Percentiles rank a stretch among this genome's conserved stretches.
Evolutionary conservation across 495 filamentous ascomycete species (phyloP).

Genomic region (Aspergillus campestris): DNA sequence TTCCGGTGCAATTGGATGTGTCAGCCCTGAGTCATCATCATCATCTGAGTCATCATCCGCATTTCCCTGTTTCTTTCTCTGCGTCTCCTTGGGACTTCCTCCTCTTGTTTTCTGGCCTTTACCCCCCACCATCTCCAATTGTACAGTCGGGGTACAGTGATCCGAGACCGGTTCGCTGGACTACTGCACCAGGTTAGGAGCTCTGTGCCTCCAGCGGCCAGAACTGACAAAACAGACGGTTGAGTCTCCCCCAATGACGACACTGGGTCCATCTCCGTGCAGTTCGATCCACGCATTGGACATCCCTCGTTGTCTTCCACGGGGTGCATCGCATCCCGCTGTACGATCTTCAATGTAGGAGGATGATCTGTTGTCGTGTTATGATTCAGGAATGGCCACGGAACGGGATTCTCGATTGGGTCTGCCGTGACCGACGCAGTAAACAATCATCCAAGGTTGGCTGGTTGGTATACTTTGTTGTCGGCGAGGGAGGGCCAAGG

Average conservation of each 20-base stretch:
- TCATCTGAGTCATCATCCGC: too few species aligned
- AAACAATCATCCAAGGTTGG: not conserved
- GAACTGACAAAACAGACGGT: conserved; percentile 16
- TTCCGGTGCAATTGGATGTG: conserved; percentile 8
- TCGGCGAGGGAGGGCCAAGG: not conserved
- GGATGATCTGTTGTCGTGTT: not conserved
- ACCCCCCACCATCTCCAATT: conserved; percentile 10
- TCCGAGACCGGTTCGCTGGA: conserved; percentile 22
- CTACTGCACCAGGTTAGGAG: conserved; percentile 1
- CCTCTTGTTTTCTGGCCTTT: not conserved
- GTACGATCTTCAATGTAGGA: too few species aligned
- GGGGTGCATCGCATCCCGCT: too few species aligned
- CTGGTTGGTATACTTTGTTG: too few species aligned
- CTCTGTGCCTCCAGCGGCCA: conserved; percentile 6
- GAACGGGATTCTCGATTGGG: too few species aligned
- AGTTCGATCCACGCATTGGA: too few species aligned
- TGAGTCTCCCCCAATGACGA: conserved; percentile 7
- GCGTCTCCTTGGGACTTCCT: not conserved
- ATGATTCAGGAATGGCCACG: too few species aligned
- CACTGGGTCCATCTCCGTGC: not conserved
- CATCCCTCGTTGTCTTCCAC: too few species aligned
- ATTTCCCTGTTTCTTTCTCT: not conserved
- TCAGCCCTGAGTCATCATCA: too few species aligned
- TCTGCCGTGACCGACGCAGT: not conserved
- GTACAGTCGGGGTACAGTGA: conserved; percentile 30